A percentile compares a stretch with the other conserved stretches of the same genome.
Conservation (phyloP, 371 early-diverging fungal genomes). For the Mortierella polycephala region DNA sequence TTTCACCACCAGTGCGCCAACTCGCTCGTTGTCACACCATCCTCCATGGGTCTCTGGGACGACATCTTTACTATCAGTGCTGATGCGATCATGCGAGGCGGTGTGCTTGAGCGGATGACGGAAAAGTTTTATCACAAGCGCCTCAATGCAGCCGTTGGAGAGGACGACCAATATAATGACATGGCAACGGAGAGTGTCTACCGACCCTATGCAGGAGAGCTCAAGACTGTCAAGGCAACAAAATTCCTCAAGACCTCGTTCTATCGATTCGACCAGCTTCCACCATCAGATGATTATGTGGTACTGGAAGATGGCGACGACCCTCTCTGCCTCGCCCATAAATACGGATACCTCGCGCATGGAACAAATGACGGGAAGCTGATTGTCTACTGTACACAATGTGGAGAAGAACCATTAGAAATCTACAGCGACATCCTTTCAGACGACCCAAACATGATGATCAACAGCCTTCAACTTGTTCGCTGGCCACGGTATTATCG, state of each 20-base stretch:
- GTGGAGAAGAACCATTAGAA: slow-evolving; percentile 33
- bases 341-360: slow-evolving; percentile 67
- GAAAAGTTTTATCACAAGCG: slow-evolving; percentile 1
- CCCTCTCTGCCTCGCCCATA: slow-evolving; percentile 61
- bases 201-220: slow-evolving; percentile 13
- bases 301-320: slow-evolving; percentile 5
- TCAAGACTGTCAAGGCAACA: slow-evolving; percentile 46
- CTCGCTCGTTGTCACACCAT: slow-evolving; percentile 58
- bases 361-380: slow-evolving; percentile 63
- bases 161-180: slow-evolving; percentile 41
- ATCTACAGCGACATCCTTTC: slow-evolving; percentile 59
- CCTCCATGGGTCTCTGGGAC: slow-evolving; percentile 59
- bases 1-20: slow-evolving; percentile 66
- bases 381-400: slow-evolving; percentile 63
- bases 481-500: slow-evolving; percentile 56
- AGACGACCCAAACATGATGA: slow-evolving; percentile 53
- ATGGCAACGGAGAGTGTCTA: slow-evolving; percentile 10
- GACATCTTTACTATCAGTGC: slow-evolving; percentile 60
- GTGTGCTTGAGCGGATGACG: slow-evolving; percentile 40
- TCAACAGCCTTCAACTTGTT: slow-evolving; percentile 66
- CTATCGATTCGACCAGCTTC: slow-evolving; percentile 49
- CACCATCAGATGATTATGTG: slow-evolving; percentile 35
- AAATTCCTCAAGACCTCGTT: slow-evolving; percentile 59
- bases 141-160: neutral
- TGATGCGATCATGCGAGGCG: slow-evolving; percentile 63